Evolutionary conservation across 2,329 filamentous ascomycete genomes (phyloP), one percentile per base, ranked within the genome.

Genomic region (Beauveria rudraprayagi): DNA sequence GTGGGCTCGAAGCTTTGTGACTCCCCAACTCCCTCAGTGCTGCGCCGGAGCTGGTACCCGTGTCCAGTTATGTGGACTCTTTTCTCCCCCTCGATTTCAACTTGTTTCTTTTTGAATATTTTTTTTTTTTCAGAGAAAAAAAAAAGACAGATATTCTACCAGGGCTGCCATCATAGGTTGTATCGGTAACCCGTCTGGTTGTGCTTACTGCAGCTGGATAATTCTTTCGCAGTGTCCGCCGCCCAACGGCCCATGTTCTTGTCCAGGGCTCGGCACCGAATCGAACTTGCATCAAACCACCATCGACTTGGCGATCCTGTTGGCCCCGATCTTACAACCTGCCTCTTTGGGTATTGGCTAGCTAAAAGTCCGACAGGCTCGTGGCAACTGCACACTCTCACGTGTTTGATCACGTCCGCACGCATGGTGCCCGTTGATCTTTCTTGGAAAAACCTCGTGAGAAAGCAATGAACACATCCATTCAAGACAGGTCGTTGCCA

Each of bases 11-110:
- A 22, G 44, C 40, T 26, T 41, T 37, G 22, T 48, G 37, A 44
- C 46, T 52, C 46, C 17, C 37, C 19, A 22, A 22, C 19, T 30
- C n/a, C 5, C 11, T 30, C 28, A 30, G 28, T 10, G 44, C 28
- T 51, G 56, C 56, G 44, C 22, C 56, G 56, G 56, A 52, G 47
- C 40, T 52, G 37, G 56, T 59, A 59, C 56, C 56, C 56, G 56
- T 52, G 56, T 59, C 56, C 56, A 51, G 46, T 59, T 59, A 52
- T 59, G 30, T 58, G 56, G 56, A 30, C 26, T 41, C 22, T 26
- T 50, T 19, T 26, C 41, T 41, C 24, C 11, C 24, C 24, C 7
- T 17, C n/a, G 17, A 19, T 16, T 14, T 5, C 7, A 30, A 8
- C 19, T 22, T 22, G 19, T 22, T 47, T 48, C 37, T 40, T 11